A percentile compares a stretch with the other conserved stretches of the same genome.
phyloP scores from a whole-genome alignment of 2,329 filamentous ascomycete species.

The Ophiostoma perfectum region DNA sequence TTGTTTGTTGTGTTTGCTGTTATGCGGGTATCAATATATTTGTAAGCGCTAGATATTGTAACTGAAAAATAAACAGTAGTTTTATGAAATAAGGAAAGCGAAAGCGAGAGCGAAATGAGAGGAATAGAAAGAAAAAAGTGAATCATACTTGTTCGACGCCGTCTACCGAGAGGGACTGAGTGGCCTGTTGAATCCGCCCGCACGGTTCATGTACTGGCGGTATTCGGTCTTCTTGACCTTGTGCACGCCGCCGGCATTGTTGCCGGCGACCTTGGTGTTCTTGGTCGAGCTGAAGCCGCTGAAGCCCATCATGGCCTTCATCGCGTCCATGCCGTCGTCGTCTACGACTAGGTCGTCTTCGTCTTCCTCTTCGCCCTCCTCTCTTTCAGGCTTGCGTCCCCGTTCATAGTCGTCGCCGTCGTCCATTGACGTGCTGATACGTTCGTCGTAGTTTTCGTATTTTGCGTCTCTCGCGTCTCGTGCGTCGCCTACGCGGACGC shows the following conservation, averaged over 20 bases:
- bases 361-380: constrained; percentile 34
- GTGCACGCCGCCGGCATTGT: constrained; percentile 72
- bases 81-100: too few species aligned
- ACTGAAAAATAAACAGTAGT: too few species aligned
- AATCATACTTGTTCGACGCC: neutral
- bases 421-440: neutral
- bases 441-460: too few species aligned
- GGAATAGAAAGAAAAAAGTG: neutral
- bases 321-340: constrained; percentile 64
- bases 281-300: constrained; percentile 80
- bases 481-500: neutral
- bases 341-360: constrained; percentile 51
- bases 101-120: neutral
- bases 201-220: constrained; percentile 91
- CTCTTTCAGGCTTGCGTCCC: neutral
- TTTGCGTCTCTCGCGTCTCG: neutral
- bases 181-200: constrained; percentile 75
- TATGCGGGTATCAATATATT: too few species aligned
- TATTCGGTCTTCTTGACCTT: constrained; percentile 96
- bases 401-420: neutral
- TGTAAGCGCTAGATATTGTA: too few species aligned
- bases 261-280: constrained; percentile 80
- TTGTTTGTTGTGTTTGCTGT: too few species aligned
- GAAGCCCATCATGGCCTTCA: constrained; percentile 89
- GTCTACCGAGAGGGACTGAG: constrained; percentile 52